Conservation (phyloP, 73 alveolate genomes). For the Stentor roeselii region DNA sequence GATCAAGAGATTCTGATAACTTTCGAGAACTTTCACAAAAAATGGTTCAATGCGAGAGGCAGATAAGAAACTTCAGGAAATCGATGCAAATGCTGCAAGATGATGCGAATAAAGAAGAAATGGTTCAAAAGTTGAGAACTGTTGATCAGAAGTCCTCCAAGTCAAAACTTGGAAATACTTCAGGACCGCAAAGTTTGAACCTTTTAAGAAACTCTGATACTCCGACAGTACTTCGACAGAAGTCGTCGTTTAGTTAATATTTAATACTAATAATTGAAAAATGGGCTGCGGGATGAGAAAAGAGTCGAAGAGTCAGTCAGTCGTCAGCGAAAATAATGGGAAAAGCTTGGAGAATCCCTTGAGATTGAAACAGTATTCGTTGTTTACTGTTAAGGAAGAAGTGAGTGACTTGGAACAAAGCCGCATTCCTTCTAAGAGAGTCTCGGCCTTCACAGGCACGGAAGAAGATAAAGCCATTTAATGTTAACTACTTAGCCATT, state of each 20-base stretch:
- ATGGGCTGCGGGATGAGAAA: background rate
- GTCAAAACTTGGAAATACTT: background rate
- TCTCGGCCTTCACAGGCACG: background rate
- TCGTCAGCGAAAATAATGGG: background rate
- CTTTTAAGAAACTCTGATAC: background rate
- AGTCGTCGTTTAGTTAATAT: background rate
- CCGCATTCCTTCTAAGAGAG: background rate
- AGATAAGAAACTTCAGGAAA: background rate
- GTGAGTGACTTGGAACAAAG: background rate
- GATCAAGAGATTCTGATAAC: background rate
- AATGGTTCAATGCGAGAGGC: background rate
- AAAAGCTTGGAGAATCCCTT: background rate
- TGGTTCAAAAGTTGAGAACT: background rate
- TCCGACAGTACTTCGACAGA: background rate
- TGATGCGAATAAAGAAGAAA: background rate
- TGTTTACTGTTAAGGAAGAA: background rate
- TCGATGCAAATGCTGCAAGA: background rate
- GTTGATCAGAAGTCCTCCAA: background rate
- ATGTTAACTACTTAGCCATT: background rate
- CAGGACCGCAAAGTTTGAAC: slow-evolving; percentile 1
- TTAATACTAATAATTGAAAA: too few relatives aligned
- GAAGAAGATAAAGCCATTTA: background rate
- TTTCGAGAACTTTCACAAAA: background rate
- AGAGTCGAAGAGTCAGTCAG: background rate
- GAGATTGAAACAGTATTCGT: background rate